Base-by-base conservation (phyloP, 164 flowering plant species). In the Warburgia ugandensis region DNA sequence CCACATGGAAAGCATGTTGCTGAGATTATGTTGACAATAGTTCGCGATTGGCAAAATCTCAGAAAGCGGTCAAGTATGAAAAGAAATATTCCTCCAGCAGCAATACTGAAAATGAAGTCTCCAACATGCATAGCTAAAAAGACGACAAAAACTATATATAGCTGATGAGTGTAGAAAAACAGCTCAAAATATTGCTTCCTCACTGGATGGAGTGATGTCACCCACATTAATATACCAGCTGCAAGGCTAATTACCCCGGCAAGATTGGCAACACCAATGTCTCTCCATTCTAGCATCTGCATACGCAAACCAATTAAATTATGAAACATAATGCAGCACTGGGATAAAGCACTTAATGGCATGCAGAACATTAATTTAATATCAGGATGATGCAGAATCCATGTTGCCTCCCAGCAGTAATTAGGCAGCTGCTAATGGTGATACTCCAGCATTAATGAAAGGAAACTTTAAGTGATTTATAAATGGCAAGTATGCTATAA, bases 121-220 rank as follows among this genome's bases (percentile, higher is more conserved):
- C 97, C 92, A 58, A 83, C 83, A 60, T 91, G 97, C 73, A 86
- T 54, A 13, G 94, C 97, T 52, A 84, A 61, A 71, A 78, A 80
- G 57, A 91, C 61, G 3, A 86, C 70, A 60, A 86, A 91, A 38
- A 84, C 73, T 19, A 81, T 50, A 49, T 90, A 90, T 13, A 90
- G 77, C 55, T 90, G 95, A 69, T 90, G 97, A 3, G 95, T 86
- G 73, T 86, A 90, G 73, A 79, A 90, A 73, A 90, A 90, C 45
- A 86, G 38, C 76, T 90, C 95, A 38, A 90, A 90, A 29, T 70
- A 69, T 16, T 56, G 32, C 69, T 65, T 84, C 70, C 96, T 75
- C 52, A 84, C 72, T 27, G 71, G 75, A 60, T 70, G 71, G 29
- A 86, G 77, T 49, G 96, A 79, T 43, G 94, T 91, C 58, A 79